Conservation (phyloP, 495 filamentous ascomycete genomes). For the Copromyces sp. region DNA sequence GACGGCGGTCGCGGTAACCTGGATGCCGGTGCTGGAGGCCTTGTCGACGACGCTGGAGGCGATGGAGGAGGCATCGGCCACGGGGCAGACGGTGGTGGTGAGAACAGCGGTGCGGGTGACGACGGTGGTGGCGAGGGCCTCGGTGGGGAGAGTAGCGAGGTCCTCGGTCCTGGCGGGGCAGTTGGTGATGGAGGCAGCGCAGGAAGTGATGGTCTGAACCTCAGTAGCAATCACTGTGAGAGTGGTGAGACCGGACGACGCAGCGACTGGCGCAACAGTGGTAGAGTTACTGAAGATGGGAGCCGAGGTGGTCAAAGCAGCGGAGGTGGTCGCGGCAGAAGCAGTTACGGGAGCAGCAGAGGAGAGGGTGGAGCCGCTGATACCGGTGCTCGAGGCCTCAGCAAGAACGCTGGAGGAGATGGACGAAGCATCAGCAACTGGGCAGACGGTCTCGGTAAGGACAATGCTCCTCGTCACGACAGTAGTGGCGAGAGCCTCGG, state of each 20-base stretch:
- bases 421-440: constrained; percentile 29
- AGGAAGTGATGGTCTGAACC: constrained; percentile 51
- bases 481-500: constrained; percentile 22
- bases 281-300: constrained; percentile 5
- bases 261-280: constrained; percentile 4
- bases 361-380: neutral
- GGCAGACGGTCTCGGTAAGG: constrained; percentile 36
- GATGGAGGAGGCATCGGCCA: constrained; percentile 30
- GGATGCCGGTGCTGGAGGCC: constrained; percentile 22
- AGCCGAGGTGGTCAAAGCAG: neutral
- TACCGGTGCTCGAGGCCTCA: constrained; percentile 24
- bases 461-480: constrained; percentile 35
- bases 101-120: constrained; percentile 37
- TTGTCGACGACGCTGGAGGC: constrained; percentile 27
- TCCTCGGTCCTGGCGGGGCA: constrained; percentile 44
- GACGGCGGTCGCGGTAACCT: constrained; percentile 6
- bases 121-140: constrained; percentile 24
- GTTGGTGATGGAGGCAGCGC: constrained; percentile 50
- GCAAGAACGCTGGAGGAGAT: constrained; percentile 31
- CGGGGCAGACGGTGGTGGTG: constrained; percentile 37
- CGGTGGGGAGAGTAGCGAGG: constrained; percentile 17
- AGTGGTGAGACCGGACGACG: constrained; percentile 24
- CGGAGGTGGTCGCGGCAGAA: constrained; percentile 5
- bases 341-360: neutral
- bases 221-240: constrained; percentile 45